Evolutionary conservation across 169 alveolate species (phyloP).

Genomic region (Amoebophrya sp.): DNA sequence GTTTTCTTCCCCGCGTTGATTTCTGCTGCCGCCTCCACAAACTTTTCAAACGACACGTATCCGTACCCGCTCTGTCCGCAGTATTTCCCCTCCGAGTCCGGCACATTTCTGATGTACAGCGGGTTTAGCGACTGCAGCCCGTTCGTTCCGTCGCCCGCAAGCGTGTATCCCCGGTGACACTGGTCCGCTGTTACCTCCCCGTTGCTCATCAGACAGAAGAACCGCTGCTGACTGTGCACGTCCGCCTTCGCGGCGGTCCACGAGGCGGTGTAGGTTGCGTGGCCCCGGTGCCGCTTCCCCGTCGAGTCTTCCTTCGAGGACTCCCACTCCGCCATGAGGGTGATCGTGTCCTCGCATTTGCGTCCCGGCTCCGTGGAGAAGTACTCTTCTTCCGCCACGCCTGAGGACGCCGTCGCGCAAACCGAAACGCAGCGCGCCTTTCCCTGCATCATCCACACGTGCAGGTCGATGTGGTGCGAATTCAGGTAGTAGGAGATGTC

Average conservation of each 20-base stretch:
- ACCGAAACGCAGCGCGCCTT: neutral
- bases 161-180: neutral
- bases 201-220: neutral
- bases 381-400: neutral
- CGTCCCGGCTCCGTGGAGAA: neutral
- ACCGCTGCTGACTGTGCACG: slow-evolving; percentile 13
- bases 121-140: neutral
- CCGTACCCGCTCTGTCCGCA: slow-evolving; percentile 14
- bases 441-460: slow-evolving; percentile 12
- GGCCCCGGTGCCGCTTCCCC: no score
- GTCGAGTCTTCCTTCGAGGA: no score
- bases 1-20: neutral
- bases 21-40: neutral
- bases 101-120: slow-evolving; percentile 4
- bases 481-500: slow-evolving; percentile 8
- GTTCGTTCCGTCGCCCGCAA: neutral
- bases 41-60: neutral
- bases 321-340: slow-evolving; percentile 15
- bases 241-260: slow-evolving; percentile 16
- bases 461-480: slow-evolving; percentile 14
- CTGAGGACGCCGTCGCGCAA: neutral
- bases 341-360: neutral
- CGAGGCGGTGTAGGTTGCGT: slow-evolving; percentile 10
- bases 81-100: neutral
- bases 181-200: slow-evolving; percentile 9